Evolutionary conservation across 768 basidiomycete genomes (phyloP).

Genomic region (Lentinula guzmanii): DNA sequence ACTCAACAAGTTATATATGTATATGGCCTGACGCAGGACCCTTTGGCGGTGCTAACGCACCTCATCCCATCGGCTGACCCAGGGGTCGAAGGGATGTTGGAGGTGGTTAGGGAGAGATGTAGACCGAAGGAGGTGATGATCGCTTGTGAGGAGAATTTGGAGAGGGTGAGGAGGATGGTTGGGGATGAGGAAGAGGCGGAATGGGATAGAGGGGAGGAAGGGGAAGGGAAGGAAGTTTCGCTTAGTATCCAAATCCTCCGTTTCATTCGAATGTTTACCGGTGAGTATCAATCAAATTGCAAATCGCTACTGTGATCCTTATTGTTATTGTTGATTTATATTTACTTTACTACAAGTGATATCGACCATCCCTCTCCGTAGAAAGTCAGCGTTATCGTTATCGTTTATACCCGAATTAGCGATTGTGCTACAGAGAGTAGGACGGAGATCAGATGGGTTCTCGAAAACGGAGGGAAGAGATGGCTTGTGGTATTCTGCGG

Average conservation of each 20-base stretch:
- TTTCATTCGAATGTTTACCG: conserved; percentile 31
- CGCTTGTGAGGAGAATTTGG: conserved; percentile 35
- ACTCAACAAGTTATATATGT: no score
- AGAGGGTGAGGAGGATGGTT: neutral
- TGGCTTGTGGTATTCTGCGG: neutral
- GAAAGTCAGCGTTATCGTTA: neutral
- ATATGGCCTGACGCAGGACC: conserved; percentile 25
- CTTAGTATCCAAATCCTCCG: conserved; percentile 24
- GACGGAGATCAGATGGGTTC: neutral
- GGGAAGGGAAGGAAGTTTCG: conserved; percentile 11
- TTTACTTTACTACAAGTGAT: conserved; percentile 26
- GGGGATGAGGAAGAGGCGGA: conserved; percentile 23
- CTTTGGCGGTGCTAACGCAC: conserved; percentile 34
- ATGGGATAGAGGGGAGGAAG: conserved; percentile 15
- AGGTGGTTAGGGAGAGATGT: conserved; percentile 32
- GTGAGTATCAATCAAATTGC: no score
- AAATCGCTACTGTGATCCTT: no score
- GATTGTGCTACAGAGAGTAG: neutral
- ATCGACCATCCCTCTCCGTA: conserved; percentile 25
- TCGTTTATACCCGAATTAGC: neutral
- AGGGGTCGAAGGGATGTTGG: conserved; percentile 31
- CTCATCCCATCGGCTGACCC: conserved; percentile 28
- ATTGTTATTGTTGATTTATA: neutral
- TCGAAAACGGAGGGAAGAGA: neutral
- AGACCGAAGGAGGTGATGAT: conserved; percentile 43